These are phyloP conservation scores for Penicillium pancosmium DNA, from an alignment of 495 filamentous ascomycete species.

Conservation along the genomic window DNA sequence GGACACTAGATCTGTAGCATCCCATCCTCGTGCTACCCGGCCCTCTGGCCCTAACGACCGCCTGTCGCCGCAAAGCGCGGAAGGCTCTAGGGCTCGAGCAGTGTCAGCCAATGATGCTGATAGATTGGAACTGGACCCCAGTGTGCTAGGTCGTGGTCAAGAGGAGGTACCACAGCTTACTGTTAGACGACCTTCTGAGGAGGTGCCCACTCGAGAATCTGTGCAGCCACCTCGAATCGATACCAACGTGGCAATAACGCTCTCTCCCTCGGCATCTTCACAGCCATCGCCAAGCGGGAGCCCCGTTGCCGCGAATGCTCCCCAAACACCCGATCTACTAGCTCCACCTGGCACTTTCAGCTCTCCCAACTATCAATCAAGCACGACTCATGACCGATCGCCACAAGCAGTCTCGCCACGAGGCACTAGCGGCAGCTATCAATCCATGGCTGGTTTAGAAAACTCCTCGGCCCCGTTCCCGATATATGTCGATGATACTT, in stretches of 20 bases:
- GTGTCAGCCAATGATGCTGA: slow-evolving; percentile 68
- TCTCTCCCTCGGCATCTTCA: slow-evolving; percentile 45
- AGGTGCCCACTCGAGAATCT: slow-evolving; percentile 11
- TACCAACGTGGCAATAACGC: slow-evolving; percentile 19
- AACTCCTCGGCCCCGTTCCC: slow-evolving; percentile 53
- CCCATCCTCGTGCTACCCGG: slow-evolving; percentile 42
- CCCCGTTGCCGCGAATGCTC: slow-evolving; percentile 14
- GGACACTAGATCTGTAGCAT: slow-evolving; percentile 52
- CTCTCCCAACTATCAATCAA: slow-evolving; percentile 38
- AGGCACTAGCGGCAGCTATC: slow-evolving; percentile 20
- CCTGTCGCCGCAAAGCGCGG: slow-evolving; percentile 35
- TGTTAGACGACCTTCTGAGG: slow-evolving; percentile 38
- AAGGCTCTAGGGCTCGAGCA: slow-evolving; percentile 52
- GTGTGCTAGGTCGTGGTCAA: slow-evolving; percentile 23
- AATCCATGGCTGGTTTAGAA: slow-evolving; percentile 15
- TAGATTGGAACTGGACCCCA: slow-evolving; percentile 45
- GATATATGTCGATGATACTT: slow-evolving; percentile 48
- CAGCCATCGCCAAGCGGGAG: slow-evolving; percentile 27
- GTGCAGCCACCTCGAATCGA: slow-evolving; percentile 26
- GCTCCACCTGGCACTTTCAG: slow-evolving; percentile 41
- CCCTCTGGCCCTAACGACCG: slow-evolving; percentile 27
- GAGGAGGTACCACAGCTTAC: slow-evolving; percentile 31
- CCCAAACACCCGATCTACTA: slow-evolving; percentile 35
- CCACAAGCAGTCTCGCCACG: slow-evolving; percentile 38
- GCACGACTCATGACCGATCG: slow-evolving; percentile 27